Evolutionary conservation across 2,329 filamentous ascomycete genomes (phyloP), one percentile per base, ranked within the genome.

Genomic region (Exophiala viscosa): DNA sequence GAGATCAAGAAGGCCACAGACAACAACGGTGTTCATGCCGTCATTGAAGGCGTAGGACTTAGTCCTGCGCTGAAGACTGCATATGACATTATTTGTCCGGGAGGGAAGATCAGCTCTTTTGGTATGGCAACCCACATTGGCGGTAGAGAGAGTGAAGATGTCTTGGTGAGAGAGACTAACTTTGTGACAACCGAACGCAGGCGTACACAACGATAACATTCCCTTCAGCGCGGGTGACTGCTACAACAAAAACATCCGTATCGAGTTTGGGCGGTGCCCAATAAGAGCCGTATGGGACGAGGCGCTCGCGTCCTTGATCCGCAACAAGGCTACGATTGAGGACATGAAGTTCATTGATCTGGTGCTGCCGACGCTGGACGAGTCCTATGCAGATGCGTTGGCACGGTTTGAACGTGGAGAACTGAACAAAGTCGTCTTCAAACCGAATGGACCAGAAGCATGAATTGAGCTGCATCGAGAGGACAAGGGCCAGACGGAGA

Each of bases 1-100:
- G 86, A 87, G 64, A 77, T 96, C 35, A 73, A 85, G 65, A 85
- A 87, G 60, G 79, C 85, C 41, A 92, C 88, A 0, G 77, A 86
- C 13, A 89, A 89, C 6, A 78, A 90, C 23, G 90, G 91, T 5
- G 90, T 90, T 11, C 90, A 96, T 71, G 83, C 88, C n/a, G 84
- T 93, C 2, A 83, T 96, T 60, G 87, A 90, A 69, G 85, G 88
- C 6, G 87, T 90, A 20, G 87, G 87, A 0, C 70, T 85, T 54
- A 83, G 82, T 48, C 79, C 83, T 28, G 87, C 86, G 1, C 69
- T 90, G 65, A 80, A 78, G 63, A 87, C 84, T 20, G 86, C 81
- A 0, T 90, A 84, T 67, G 85, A 89, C 32, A 67, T 89, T 15
- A 67, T 90, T 50, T 76, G 87, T 46, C 85, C 86, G 1, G 90